Evolutionary conservation across 257 asterid species (phyloP).

Genomic region (Penstemon barbatus): DNA sequence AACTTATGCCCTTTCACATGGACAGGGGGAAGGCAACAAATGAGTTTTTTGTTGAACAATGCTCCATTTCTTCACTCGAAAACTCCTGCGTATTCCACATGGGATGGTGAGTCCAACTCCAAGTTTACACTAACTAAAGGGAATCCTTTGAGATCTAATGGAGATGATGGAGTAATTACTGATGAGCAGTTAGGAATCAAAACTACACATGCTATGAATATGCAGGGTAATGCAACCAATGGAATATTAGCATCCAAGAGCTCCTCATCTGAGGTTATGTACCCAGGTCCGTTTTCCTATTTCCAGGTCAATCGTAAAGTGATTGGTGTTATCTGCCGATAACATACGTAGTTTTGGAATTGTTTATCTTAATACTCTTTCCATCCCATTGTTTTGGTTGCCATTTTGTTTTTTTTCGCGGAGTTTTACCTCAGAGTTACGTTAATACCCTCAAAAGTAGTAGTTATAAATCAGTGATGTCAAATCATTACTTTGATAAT

Average conservation of each 20-base stretch:
- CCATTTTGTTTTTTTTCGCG: no score
- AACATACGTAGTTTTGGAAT: not conserved
- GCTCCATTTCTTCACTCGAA: conserved; percentile 36
- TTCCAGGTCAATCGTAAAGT: conserved; percentile 2
- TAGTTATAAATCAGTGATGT: no score
- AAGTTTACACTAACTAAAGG: conserved; percentile 69
- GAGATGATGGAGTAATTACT: conserved; percentile 32
- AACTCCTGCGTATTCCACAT: conserved; percentile 41
- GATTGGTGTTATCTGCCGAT: conserved; percentile 9
- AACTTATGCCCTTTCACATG: conserved; percentile 1
- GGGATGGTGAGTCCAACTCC: conserved; percentile 50
- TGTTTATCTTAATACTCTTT: not conserved
- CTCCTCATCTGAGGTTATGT: conserved; percentile 43
- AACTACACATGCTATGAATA: conserved; percentile 44
- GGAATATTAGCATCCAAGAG: conserved; percentile 47
- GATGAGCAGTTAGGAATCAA: conserved; percentile 46
- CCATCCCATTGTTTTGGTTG: no score
- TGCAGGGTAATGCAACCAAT: conserved; percentile 43
- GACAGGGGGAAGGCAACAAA: conserved; percentile 60
- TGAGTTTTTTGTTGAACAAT: conserved; percentile 55
- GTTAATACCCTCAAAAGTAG: no score
- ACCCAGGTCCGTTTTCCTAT: conserved; percentile 53
- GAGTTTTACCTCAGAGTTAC: no score
- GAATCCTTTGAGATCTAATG: conserved; percentile 41
- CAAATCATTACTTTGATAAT: no score